Base-by-base conservation (phyloP, 1,284 basidiomycete species). In the Heterobasidion occidentale region DNA sequence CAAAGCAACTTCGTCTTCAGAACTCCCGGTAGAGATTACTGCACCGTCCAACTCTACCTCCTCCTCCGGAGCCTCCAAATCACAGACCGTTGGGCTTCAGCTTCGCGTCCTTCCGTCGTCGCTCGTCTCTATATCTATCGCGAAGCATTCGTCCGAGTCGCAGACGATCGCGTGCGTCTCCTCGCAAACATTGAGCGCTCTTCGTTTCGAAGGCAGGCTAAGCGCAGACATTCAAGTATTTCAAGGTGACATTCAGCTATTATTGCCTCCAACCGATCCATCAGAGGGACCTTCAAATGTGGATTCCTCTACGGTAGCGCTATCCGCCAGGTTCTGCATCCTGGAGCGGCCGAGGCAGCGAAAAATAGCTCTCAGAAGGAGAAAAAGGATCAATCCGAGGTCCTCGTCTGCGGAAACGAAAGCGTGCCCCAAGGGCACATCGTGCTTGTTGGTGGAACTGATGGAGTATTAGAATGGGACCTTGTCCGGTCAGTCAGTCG, bases 401-500 rank as follows among this genome's bases (percentile, higher is more conserved):
- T 69, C n/a, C 59, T 65, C 4, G 51, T 63, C 2, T 66, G 68
- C 53, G 67, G 72, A 12, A 61, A 70, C 2, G 70, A 73, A 2
- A 57, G 64, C 7, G 70, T 91, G 33, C 77, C 86, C 9, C 73
- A 75, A 46, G 75, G 77, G n/a, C 88, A 88, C 55, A 74, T 88
- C 36, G 75, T 84, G 7, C 77, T 84, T 56, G 74, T 71, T 8
- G 75, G 68, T 54, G 72, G 71, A 27, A 71, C 76, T 8, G 74
- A 75, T 61, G 77, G 70, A 12, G 70, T 85, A 33, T 72, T 78
- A 50, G 79, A 85, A 33, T 94, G 90, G 88, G 84, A 87, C 64
- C 66, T 82, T 19, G 74, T 90, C 46, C 71, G 70, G 84, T 77
- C 59, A 59, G 72, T 65, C 27, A 27, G 27, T 6, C 27, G 27